Evolutionary conservation across 495 filamentous ascomycete species (phyloP).

Genomic region (Margaritispora aquatica): DNA sequence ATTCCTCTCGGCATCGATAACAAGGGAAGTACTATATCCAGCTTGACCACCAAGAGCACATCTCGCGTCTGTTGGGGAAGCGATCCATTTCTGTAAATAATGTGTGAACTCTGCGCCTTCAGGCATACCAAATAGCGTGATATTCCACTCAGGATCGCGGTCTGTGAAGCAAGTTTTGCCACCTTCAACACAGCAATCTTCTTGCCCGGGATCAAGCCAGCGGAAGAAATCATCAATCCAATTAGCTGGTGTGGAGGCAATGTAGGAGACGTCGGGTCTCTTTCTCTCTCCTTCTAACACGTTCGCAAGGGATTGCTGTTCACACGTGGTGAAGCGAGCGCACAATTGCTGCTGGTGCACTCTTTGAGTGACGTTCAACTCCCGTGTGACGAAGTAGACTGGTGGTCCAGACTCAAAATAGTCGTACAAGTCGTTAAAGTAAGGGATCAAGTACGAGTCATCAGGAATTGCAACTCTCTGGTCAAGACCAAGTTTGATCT

Average conservation of each 20-base stretch:
- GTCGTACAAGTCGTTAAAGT: conserved; percentile 89
- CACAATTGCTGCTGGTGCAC: conserved; percentile 78
- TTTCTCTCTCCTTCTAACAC: conserved; percentile 90
- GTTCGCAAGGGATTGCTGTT: conserved; percentile 76
- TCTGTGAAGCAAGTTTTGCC: conserved; percentile 68
- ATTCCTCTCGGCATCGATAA: conserved; percentile 58
- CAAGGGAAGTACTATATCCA: conserved; percentile 77
- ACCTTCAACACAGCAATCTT: conserved; percentile 66
- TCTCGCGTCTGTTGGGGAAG: conserved; percentile 68
- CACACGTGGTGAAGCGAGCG: conserved; percentile 83
- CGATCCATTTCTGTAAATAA: conserved; percentile 77
- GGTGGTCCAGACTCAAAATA: conserved; percentile 91
- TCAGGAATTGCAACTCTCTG: conserved; percentile 90
- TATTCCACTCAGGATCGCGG: conserved; percentile 76
- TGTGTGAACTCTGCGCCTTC: conserved; percentile 82
- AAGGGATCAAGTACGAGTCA: conserved; percentile 87
- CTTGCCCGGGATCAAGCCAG: conserved; percentile 85
- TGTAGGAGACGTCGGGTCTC: conserved; percentile 81
- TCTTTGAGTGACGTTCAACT: conserved; percentile 70
- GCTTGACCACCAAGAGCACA: conserved; percentile 87
- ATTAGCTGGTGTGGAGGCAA: conserved; percentile 85
- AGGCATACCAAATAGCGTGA: conserved; percentile 84
- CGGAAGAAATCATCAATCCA: conserved; percentile 97
- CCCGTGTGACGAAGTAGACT: conserved; percentile 88
- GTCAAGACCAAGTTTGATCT: conserved; percentile 81